Evolutionary conservation across 805 yeast genomes (phyloP).

Genomic region (Yamadazyma takamatsuzukensis): DNA sequence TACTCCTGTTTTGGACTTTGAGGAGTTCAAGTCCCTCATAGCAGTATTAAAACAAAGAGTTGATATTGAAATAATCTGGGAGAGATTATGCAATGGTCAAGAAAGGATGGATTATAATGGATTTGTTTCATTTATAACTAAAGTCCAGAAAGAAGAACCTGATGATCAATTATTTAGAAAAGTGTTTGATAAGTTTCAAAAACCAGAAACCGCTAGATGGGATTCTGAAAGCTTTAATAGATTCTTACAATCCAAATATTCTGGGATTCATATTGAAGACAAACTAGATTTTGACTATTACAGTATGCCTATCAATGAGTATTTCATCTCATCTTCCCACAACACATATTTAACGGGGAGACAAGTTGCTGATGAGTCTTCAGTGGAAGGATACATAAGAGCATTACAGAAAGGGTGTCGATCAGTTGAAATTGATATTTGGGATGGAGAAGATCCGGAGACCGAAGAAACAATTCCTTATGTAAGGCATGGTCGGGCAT

Average conservation of each 20-base stretch:
- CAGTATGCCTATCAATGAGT: constrained; percentile 69
- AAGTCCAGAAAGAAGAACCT: constrained; percentile 46
- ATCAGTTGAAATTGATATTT: constrained; percentile 90
- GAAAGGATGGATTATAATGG: constrained; percentile 17
- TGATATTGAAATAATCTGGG: constrained; percentile 57
- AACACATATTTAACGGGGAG: constrained; percentile 88
- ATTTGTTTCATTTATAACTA: constrained; percentile 38
- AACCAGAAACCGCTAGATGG: constrained; percentile 18
- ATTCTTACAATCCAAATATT: constrained; percentile 29
- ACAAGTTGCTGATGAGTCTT: constrained; percentile 82
- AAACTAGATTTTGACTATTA: constrained; percentile 18
- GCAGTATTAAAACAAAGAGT: constrained; percentile 58
- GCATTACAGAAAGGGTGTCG: constrained; percentile 90
- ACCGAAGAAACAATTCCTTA: constrained; percentile 55
- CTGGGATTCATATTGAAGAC: constrained; percentile 14
- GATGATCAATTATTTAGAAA: constrained; percentile 18
- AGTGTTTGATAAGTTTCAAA: constrained; percentile 21
- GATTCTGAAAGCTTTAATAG: constrained; percentile 30
- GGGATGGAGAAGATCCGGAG: constrained; percentile 69
- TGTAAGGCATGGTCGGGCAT: constrained; percentile 85
- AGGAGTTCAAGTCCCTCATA: constrained; percentile 75
- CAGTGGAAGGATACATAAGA: constrained; percentile 84
- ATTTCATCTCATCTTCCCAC: constrained; percentile 89
- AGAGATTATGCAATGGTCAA: not conserved
- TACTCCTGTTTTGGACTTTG: constrained; percentile 49